Evolutionary conservation across 495 filamentous ascomycete genomes (phyloP), one percentile per base, ranked within the genome.

Genomic region (Eremomyces bilateralis): DNA sequence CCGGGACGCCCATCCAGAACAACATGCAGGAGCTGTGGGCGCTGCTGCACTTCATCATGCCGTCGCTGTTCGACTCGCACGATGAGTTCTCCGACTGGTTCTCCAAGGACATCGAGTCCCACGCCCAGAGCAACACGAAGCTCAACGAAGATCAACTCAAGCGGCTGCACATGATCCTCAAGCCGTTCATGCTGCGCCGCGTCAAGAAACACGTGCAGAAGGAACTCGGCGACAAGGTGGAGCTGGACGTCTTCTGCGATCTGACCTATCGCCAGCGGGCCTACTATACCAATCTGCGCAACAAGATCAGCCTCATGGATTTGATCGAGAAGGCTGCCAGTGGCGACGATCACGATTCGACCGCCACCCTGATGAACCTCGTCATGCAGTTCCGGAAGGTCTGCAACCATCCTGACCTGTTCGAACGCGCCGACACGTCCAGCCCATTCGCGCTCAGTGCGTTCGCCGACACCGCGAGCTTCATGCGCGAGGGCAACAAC

Each of bases 321-420:
- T 67, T 95, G 29, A 90, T 95, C 40, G 88, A 99, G 55, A 95
- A 94, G 64, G 84, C 84, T 8, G 80, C 84, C 3, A 62, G 85
- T 34, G 90, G 90, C 21, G 85, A 93, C 47, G 88, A 99, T 25
- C 72, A 80, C 42, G 90, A 94, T 46, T 85, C 6, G 6, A 27
- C 80, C 19, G 81, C 81, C 11, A 99, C 84, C 13, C 52, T 99
- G 48, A 97, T 97, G 88, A 97, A 95, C 52, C 63, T 97, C 41
- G 88, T 97, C 37, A 97, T 97, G 88, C 90, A 97, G 56, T 97
- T 97, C 68, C 73, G 88, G 36, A 97, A 97, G 60, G 90, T 97
- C 34, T 97, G 88, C 61, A 97, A 97, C 47, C 88, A 97, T 53
- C 88, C 88, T 2, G 88, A 97, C 58, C 60, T 97, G 15, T 95